A percentile compares a stretch with the other conserved stretches of the same genome.
Evolutionary conservation across 1,284 basidiomycete species (phyloP).

Genomic region (Pseudozyma thailandica): DNA sequence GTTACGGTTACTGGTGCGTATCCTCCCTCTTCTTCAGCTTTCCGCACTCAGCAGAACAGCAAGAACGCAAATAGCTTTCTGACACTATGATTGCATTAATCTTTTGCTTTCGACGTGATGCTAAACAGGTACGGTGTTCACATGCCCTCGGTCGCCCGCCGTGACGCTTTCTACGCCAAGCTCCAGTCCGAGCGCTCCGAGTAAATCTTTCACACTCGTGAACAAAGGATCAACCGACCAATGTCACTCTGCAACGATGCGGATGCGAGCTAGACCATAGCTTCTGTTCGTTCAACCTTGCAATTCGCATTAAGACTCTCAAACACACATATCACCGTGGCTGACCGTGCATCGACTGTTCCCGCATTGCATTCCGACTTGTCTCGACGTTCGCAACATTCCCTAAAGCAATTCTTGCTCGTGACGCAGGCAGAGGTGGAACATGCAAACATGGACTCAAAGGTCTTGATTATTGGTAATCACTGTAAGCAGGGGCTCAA

Average conservation of each 20-base stretch:
- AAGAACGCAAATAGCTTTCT: background rate
- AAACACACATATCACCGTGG: background rate
- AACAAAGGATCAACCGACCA: background rate
- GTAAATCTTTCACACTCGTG: conserved; percentile 16
- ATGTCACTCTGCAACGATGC: background rate
- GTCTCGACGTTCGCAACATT: background rate
- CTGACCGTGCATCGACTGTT: background rate
- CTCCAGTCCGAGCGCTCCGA: conserved; percentile 57
- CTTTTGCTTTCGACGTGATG: background rate
- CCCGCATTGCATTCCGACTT: too few relatives aligned
- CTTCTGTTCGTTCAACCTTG: background rate
- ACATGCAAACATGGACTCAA: too few relatives aligned
- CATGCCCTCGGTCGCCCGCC: conserved; percentile 60
- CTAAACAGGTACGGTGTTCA: conserved; percentile 63
- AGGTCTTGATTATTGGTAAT: too few relatives aligned
- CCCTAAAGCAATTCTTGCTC: too few relatives aligned
- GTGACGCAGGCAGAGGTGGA: too few relatives aligned
- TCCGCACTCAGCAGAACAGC: background rate
- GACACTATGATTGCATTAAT: background rate
- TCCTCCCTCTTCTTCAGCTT: background rate
- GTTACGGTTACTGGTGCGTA: conserved; percentile 64
- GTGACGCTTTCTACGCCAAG: conserved; percentile 63
- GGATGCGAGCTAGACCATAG: background rate
- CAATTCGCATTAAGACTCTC: background rate
- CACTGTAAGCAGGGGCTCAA: too few relatives aligned